A percentile compares a stretch with the other conserved stretches of the same genome.
phyloP scores from a whole-genome alignment of 371 early-diverging fungal genomes.

The Apophysomyces variabilis region DNA sequence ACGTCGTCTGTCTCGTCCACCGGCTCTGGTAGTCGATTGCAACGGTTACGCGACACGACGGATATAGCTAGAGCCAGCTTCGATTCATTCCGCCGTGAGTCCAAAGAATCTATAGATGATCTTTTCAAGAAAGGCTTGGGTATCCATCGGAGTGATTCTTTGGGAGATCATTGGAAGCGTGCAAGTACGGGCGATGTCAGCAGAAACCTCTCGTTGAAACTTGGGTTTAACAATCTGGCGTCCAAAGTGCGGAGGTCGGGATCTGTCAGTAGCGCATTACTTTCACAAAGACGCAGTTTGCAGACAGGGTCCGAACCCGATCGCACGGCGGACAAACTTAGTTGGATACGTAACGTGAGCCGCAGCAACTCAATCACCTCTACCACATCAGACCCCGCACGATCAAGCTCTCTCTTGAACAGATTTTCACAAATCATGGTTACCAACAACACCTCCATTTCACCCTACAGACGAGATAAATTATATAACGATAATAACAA shows the following conservation, averaged over 20 bases:
- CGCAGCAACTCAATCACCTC: slow-evolving; percentile 15
- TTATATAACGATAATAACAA: background rate
- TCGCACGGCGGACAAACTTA: slow-evolving; percentile 2
- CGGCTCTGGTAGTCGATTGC: slow-evolving; percentile 40
- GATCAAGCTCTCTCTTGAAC: slow-evolving; percentile 32
- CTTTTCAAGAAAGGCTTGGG: slow-evolving; percentile 36
- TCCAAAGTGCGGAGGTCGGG: slow-evolving; percentile 18
- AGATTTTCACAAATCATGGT: slow-evolving; percentile 45
- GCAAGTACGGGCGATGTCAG: slow-evolving; percentile 43
- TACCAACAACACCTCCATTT: slow-evolving; percentile 20
- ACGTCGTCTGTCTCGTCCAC: slow-evolving; percentile 47
- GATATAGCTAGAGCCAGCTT: slow-evolving; percentile 48
- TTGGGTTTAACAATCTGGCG: slow-evolving; percentile 28
- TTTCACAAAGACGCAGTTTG: slow-evolving; percentile 9
- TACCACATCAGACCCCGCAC: slow-evolving; percentile 15
- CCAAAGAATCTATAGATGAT: slow-evolving; percentile 49
- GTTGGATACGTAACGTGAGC: slow-evolving; percentile 3
- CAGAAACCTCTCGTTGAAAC: slow-evolving; percentile 37
- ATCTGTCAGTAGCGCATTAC: background rate
- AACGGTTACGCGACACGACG: slow-evolving; percentile 43
- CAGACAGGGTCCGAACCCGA: slow-evolving; percentile 8
- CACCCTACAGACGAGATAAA: slow-evolving; percentile 14
- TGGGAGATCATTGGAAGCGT: slow-evolving; percentile 35
- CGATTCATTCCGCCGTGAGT: slow-evolving; percentile 46
- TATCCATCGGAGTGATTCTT: slow-evolving; percentile 15